phyloP scores from a whole-genome alignment of 2,329 filamentous ascomycete species.

The Ophiocordyceps camponoti-rufipedis region DNA sequence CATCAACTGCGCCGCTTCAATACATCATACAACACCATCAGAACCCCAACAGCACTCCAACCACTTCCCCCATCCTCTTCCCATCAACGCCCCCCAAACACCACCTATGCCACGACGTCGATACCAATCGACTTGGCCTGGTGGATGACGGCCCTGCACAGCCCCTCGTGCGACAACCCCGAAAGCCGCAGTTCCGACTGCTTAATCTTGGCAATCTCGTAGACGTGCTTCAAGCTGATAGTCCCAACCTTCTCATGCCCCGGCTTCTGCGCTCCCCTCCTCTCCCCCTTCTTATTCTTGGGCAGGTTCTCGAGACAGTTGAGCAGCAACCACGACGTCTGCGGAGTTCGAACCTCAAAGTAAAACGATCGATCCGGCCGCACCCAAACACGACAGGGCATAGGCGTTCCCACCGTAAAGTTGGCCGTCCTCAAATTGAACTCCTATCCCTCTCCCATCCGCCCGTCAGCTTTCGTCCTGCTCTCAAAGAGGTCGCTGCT shows the following conservation, averaged over 20 bases:
- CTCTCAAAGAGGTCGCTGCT: background rate
- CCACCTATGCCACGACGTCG: slow-evolving; percentile 39
- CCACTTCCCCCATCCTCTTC: too few relatives aligned
- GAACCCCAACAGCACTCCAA: too few relatives aligned
- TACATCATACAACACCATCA: too few relatives aligned
- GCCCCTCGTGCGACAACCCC: slow-evolving; percentile 48
- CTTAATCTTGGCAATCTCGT: slow-evolving; percentile 97
- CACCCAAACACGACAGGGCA: slow-evolving; percentile 80
- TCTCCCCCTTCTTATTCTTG: slow-evolving; percentile 52
- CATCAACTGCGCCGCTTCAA: too few relatives aligned
- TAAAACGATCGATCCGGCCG: slow-evolving; percentile 83
- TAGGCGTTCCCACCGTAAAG: slow-evolving; percentile 64
- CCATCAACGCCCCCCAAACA: background rate
- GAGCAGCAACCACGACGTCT: slow-evolving; percentile 80
- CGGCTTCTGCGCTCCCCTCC: slow-evolving; percentile 60
- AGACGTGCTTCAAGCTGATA: slow-evolving; percentile 86
- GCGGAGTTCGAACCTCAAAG: slow-evolving; percentile 85
- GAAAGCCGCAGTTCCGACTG: slow-evolving; percentile 57
- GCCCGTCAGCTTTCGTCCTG: background rate
- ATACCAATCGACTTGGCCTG: slow-evolving; percentile 64
- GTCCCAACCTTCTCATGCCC: slow-evolving; percentile 59
- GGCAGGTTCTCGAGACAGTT: slow-evolving; percentile 60
- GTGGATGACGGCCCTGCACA: slow-evolving; percentile 57
- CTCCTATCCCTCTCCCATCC: slow-evolving; percentile 42
- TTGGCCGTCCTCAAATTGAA: slow-evolving; percentile 91